phyloP scores from a whole-genome alignment of 2,329 filamentous ascomycete genomes.

The Aureobasidium sp. region DNA sequence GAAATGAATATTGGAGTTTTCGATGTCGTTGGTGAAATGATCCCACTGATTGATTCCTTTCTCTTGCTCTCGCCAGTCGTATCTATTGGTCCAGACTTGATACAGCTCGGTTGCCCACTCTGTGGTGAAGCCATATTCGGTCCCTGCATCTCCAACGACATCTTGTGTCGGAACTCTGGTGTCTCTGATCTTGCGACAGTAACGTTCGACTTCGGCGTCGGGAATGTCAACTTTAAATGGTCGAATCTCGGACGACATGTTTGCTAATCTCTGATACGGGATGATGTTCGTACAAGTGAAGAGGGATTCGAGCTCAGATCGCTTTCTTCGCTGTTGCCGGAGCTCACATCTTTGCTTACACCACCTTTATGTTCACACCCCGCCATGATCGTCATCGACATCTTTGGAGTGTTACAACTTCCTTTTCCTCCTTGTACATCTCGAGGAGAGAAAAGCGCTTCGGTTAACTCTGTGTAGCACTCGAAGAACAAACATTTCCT shows the following conservation, averaged over 20 bases:
- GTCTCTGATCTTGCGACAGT: constrained; percentile 29
- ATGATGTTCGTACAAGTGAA: too few relatives aligned
- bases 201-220: constrained; percentile 27
- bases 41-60: constrained; percentile 25
- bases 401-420: neutral
- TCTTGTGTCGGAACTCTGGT: constrained; percentile 26
- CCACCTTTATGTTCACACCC: neutral
- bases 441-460: neutral
- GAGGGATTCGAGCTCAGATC: neutral
- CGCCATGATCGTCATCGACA: neutral
- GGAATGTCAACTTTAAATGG: constrained; percentile 28
- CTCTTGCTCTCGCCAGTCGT: constrained; percentile 27
- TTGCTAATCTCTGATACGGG: neutral
- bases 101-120: constrained; percentile 29
- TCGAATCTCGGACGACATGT: neutral
- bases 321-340: neutral
- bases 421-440: too few relatives aligned
- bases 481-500: too few relatives aligned
- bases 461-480: neutral
- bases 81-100: constrained; percentile 27
- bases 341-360: neutral
- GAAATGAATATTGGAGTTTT: constrained; percentile 31
- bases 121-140: constrained; percentile 26
- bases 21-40: constrained; percentile 30
- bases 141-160: constrained; percentile 28